Evolutionary conservation across 2,329 filamentous ascomycete genomes (phyloP), one percentile per base, ranked within the genome.

Genomic region (Epichloe hybrida): DNA sequence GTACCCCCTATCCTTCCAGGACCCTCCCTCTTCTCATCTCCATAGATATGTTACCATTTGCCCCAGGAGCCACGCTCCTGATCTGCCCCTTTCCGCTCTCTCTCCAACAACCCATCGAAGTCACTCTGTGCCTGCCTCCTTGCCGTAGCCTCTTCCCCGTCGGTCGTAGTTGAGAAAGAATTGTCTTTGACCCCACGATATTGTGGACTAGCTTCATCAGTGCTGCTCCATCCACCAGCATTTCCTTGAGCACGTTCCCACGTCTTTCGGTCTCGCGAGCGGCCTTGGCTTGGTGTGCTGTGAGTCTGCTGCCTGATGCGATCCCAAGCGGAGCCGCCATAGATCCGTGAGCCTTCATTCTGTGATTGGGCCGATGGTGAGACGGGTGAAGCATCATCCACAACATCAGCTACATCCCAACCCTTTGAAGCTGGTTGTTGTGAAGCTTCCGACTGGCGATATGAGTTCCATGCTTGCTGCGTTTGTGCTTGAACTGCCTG

Each of bases 111-210:
- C 20, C 63, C 64, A 52, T 77, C 74, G 55, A 77, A 77, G 34
- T 77, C 72, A 52, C 64, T 68, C 52, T 77, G 74, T 5, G 74
- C 73, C 54, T 72, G 66, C 8, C 66, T 66, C 58, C 69, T 74
- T 42, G 66, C 66, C 15, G 62, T 58, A 3, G 57, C 55, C 51
- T 59, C 66, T 21, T 72, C 68, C 50, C 67, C 66, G 8, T 72
- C 70, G 2, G 59, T 52, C 2, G 60, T 53, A 3, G 56, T 54
- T 3, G 64, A 63, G 52, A 66, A 73, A 0, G 64, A 56, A 53
- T 65, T 59, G 7, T 66, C 61, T 5, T 51, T 56, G 5, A 53
- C 40, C 3, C 49, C 54, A 38, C 51, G 53, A 20, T 50, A 51
- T 36, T 56, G 56, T 8, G 50, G 52, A 36, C 53, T 52, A 6